Evolutionary conservation across 495 filamentous ascomycete species (phyloP).

Genomic region (Talaromyces stipitatus): DNA sequence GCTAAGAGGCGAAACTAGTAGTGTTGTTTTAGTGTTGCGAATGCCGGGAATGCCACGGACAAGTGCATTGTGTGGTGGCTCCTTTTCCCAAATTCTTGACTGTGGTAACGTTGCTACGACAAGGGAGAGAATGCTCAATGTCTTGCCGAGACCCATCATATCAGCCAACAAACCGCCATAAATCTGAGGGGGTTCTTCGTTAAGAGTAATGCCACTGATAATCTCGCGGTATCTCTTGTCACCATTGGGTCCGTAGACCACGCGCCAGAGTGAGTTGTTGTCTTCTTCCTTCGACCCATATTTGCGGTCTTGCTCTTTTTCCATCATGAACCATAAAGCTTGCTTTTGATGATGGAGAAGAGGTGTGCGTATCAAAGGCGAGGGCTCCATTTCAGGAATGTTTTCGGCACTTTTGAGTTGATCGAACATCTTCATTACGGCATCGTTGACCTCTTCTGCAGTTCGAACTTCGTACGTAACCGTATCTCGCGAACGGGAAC

Average conservation of each 20-base stretch:
- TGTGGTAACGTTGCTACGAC: slow-evolving; percentile 53
- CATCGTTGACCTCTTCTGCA: slow-evolving; percentile 74
- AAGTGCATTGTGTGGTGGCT: slow-evolving; percentile 19
- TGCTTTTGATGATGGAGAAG: slow-evolving; percentile 87
- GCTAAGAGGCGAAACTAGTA: slow-evolving; percentile 86
- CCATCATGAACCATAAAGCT: slow-evolving; percentile 79
- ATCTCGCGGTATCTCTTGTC: slow-evolving; percentile 64
- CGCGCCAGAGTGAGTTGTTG: slow-evolving; percentile 69
- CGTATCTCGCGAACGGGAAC: slow-evolving; percentile 19
- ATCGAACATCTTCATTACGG: slow-evolving; percentile 85
- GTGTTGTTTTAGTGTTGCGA: slow-evolving; percentile 66
- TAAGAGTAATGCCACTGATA: slow-evolving; percentile 63
- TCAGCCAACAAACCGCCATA: slow-evolving; percentile 90
- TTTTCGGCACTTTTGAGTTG: slow-evolving; percentile 64
- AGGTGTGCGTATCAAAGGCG: slow-evolving; percentile 52
- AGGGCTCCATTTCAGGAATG: slow-evolving; percentile 66
- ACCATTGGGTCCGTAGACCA: slow-evolving; percentile 43
- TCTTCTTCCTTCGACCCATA: slow-evolving; percentile 47
- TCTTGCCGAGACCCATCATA: slow-evolving; percentile 98
- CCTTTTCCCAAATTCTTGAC: slow-evolving; percentile 45
- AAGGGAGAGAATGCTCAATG: slow-evolving; percentile 78
- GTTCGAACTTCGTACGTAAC: slow-evolving; percentile 52
- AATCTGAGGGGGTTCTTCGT: slow-evolving; percentile 58
- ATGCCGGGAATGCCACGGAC: slow-evolving; percentile 37
- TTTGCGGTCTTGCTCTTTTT: slow-evolving; percentile 60